Percentiles rank a stretch among this genome's conserved stretches.
Conservation (phyloP, 805 yeast species). For the Kodamaea fukazawae region DNA sequence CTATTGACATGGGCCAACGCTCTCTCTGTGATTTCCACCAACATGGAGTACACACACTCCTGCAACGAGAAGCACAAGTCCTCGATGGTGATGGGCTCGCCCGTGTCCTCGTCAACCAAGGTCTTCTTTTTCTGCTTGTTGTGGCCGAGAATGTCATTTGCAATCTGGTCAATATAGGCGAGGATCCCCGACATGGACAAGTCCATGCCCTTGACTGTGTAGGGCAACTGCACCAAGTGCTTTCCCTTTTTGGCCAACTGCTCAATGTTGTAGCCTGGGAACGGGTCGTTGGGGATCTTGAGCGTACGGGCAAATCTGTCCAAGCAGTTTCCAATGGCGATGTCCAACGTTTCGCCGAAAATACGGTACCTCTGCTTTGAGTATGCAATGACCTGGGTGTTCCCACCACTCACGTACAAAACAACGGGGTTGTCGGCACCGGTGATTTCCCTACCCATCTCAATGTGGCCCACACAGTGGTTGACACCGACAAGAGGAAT, state of each 20-base stretch:
- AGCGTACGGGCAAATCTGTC: slow-evolving; percentile 94
- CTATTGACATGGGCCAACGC: slow-evolving; percentile 97
- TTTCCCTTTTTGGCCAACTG: slow-evolving; percentile 77
- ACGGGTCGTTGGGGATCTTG: slow-evolving; percentile 86
- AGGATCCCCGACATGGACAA: slow-evolving; percentile 93
- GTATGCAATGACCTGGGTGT: slow-evolving; percentile 96
- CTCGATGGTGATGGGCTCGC: slow-evolving; percentile 64
- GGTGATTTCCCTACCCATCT: slow-evolving; percentile 98
- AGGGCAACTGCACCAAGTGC: slow-evolving; percentile 74
- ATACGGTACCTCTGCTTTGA: slow-evolving; percentile 90
- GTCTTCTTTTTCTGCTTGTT: slow-evolving; percentile 25
- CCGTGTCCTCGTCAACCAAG: slow-evolving; percentile 38
- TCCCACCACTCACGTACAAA: slow-evolving; percentile 95
- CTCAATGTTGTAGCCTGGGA: slow-evolving; percentile 97
- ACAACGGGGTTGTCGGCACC: slow-evolving; percentile 98
- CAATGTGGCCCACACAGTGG: slow-evolving; percentile 97
- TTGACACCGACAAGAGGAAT: slow-evolving; percentile 91
- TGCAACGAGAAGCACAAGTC: slow-evolving; percentile 93
- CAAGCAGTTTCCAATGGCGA: slow-evolving; percentile 95
- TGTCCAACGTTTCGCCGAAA: slow-evolving; percentile 98
- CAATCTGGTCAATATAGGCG: slow-evolving; percentile 78
- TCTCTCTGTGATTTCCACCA: slow-evolving; percentile 95
- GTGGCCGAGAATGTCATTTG: slow-evolving; percentile 60
- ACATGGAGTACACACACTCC: slow-evolving; percentile 90
- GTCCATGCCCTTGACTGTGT: slow-evolving; percentile 99